Evolutionary conservation across 2,329 filamentous ascomycete species (phyloP), one percentile per base, ranked within the genome.

Genomic region (Cercospora citrullina): DNA sequence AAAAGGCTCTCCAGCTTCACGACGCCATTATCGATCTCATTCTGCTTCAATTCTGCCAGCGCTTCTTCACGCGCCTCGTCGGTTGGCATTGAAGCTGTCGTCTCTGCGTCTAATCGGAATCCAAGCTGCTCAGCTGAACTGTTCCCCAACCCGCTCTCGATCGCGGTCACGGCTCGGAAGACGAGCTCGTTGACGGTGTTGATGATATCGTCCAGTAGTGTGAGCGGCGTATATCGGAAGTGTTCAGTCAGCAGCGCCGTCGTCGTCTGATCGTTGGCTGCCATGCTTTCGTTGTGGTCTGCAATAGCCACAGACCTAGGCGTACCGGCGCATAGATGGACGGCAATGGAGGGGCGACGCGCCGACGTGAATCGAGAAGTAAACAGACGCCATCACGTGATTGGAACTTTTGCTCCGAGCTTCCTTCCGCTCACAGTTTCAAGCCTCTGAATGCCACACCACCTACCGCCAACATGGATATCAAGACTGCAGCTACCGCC

Each of bases 171-270:
- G 64, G 93, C 94, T 79, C 91, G 91, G 81, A 96, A 95, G 76
- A 95, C 91, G 75, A 97, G 87, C 76, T 94, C 92, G 83, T 98
- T 99, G 80, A 97, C 89, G 65, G 91, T 91, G 84, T 98, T 97
- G 83, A 98, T 97, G 75, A 98, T 94, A 81, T 98, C 94, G 87
- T 99, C 95, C 77, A 99, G 91, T 51, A 99, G 88, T 69, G 91
- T 91, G 72, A 97, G 88, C 30, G 94, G 95, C 1, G 95, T 94
- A 76, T 97, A 97, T 72, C 92, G 92, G 76, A 99, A 91, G 78
- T 99, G 95, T 85, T 98, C 95, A 1, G 95, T 97, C 69, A 98
- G 86, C 74, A 98, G 87, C 72, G 88, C 84, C 39, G 80, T 84
- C 71, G 83, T 81, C 63, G 81, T 79, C 69, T 84, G 82, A 68